A percentile compares a stretch with the other conserved stretches of the same genome.
Evolutionary conservation across 441 rosid species (phyloP).

Genomic region (Gossypium gossypioides): DNA sequence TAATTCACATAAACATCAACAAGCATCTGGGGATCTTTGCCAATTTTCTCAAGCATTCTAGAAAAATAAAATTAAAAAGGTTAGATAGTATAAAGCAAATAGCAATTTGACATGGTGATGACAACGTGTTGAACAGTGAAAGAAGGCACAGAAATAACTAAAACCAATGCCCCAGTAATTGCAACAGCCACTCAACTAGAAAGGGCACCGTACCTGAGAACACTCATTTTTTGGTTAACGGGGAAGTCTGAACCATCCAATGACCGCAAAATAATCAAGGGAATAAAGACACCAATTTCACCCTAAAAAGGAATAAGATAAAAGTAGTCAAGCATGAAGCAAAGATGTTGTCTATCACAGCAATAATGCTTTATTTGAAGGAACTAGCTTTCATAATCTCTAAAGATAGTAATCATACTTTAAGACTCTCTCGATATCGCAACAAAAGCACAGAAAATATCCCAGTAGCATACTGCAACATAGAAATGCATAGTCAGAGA

Average conservation of each 20-base stretch:
- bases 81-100: background rate
- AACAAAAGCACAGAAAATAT: conserved; percentile 85
- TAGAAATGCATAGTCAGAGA: conserved; percentile 24
- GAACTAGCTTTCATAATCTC: conserved; percentile 6
- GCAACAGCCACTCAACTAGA: conserved; percentile 22
- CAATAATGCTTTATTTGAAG: background rate
- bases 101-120: conserved; percentile 2
- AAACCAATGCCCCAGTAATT: conserved; percentile 15
- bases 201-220: conserved; percentile 60
- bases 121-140: conserved; percentile 6
- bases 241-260: conserved; percentile 74
- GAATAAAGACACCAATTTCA: conserved; percentile 92
- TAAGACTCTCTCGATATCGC: conserved; percentile 92
- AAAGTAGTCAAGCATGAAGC: conserved; percentile 9
- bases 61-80: conserved; percentile 4
- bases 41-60: conserved; percentile 95
- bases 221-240: conserved; percentile 76
- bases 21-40: conserved; percentile 96
- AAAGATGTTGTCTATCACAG: background rate
- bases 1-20: conserved; percentile 94
- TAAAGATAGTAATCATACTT: conserved; percentile 46
- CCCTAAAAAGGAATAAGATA: conserved; percentile 47
- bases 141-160: conserved; percentile 8
- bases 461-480: conserved; percentile 92
- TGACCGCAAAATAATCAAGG: conserved; percentile 80